Conservation (phyloP, 2,329 filamentous ascomycete genomes). For the Fusarium sp. region DNA sequence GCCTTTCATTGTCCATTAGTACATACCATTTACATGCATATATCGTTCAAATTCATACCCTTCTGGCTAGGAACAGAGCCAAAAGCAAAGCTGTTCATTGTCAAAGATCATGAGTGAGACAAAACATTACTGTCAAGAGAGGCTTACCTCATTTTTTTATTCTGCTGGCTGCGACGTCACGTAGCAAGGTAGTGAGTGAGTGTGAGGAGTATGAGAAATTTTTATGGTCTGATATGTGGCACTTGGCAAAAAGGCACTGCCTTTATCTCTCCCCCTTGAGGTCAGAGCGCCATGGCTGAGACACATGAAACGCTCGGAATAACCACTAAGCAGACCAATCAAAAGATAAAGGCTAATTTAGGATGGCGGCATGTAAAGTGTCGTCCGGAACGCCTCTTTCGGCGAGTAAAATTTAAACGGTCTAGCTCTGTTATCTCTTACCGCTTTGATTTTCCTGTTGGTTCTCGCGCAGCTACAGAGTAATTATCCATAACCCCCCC, state of each 20-base stretch:
- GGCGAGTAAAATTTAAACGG: background rate
- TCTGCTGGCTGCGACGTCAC: background rate
- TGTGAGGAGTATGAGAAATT: background rate
- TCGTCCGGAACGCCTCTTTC: background rate
- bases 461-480: background rate
- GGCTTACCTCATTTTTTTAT: background rate
- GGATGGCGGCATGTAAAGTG: background rate
- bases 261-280: background rate
- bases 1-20: background rate
- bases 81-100: background rate
- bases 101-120: background rate
- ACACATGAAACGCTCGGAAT: background rate
- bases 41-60: background rate
- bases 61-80: background rate
- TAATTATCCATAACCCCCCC: background rate
- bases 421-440: background rate
- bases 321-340: background rate
- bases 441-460: background rate
- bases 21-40: no score
- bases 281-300: background rate
- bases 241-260: background rate
- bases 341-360: background rate
- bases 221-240: background rate
- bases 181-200: background rate
- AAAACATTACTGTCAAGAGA: background rate